A percentile compares a stretch with the other conserved stretches of the same genome.
Conservation (phyloP, 306 rosid genomes). For the Chamaecrista fasciculata region DNA sequence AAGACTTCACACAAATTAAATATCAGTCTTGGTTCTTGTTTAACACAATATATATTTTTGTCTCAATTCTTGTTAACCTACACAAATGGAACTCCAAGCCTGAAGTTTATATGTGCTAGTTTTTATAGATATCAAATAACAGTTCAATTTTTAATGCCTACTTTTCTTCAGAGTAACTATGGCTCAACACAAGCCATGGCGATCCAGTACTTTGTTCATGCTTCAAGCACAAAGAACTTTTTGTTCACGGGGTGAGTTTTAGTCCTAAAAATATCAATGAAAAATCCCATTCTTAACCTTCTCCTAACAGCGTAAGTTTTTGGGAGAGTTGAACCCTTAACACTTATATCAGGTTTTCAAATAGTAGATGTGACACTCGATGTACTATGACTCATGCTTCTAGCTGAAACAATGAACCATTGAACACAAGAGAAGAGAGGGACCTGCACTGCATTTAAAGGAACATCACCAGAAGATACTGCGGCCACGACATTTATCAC, state of each 20-base stretch:
- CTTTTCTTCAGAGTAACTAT: no score
- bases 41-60: background rate
- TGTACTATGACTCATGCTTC: slow-evolving; percentile 15
- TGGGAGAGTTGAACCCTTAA: background rate
- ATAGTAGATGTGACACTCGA: background rate
- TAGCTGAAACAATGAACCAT: background rate
- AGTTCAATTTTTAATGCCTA: background rate
- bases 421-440: slow-evolving; percentile 15
- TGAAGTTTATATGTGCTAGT: slow-evolving; percentile 16
- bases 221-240: background rate
- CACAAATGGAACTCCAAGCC: background rate
- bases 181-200: background rate
- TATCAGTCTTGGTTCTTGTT: background rate
- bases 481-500: slow-evolving; percentile 94
- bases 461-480: slow-evolving; percentile 75
- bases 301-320: background rate
- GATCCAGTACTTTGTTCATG: background rate
- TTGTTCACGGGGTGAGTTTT: background rate
- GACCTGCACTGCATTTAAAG: slow-evolving; percentile 92
- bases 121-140: background rate
- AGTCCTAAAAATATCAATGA: background rate
- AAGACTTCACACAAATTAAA: background rate
- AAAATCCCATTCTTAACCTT: background rate
- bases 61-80: background rate
- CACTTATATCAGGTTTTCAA: slow-evolving; percentile 5